Percentiles rank a stretch among this genome's conserved stretches.
phyloP scores from a whole-genome alignment of 495 filamentous ascomycete species.

The Tuber brumale region DNA sequence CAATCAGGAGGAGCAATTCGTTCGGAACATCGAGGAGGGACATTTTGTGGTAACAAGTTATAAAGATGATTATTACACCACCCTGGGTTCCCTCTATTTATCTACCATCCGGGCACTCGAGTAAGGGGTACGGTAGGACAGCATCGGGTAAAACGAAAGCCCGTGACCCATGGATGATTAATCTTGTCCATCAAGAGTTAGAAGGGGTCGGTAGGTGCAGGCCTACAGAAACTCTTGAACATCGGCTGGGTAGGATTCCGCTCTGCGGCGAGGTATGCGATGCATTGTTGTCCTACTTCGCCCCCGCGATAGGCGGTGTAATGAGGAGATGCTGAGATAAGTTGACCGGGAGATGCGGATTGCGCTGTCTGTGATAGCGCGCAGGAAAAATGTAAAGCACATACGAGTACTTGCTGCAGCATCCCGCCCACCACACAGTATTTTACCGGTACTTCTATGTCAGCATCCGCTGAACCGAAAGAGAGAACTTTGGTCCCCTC shows the following conservation, averaged over 20 bases:
- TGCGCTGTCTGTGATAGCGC: not conserved
- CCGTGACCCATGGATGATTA: not conserved
- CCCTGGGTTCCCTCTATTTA: not conserved
- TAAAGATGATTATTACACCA: not conserved
- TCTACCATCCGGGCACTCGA: not conserved
- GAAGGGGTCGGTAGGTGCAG: not conserved
- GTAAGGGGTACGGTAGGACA: not conserved
- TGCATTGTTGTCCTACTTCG: not conserved
- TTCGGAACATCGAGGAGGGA: not conserved
- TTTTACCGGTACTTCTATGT: not conserved
- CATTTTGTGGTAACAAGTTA: not conserved
- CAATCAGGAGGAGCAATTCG: not conserved
- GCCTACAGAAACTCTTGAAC: not conserved
- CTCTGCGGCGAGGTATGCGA: not conserved
- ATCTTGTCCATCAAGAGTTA: not conserved
- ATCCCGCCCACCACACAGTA: not conserved
- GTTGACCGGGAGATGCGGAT: not conserved
- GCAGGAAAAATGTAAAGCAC: not conserved
- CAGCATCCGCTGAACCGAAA: not conserved
- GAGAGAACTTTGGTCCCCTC: not conserved
- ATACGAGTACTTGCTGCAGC: slow-evolving; percentile 5
- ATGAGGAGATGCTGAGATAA: not conserved
- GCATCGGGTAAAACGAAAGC: not conserved
- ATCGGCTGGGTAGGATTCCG: not conserved
- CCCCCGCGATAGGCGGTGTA: not conserved